phyloP scores from a whole-genome alignment of 2,329 filamentous ascomycete species.

The Aspergillus novoparasiticus region DNA sequence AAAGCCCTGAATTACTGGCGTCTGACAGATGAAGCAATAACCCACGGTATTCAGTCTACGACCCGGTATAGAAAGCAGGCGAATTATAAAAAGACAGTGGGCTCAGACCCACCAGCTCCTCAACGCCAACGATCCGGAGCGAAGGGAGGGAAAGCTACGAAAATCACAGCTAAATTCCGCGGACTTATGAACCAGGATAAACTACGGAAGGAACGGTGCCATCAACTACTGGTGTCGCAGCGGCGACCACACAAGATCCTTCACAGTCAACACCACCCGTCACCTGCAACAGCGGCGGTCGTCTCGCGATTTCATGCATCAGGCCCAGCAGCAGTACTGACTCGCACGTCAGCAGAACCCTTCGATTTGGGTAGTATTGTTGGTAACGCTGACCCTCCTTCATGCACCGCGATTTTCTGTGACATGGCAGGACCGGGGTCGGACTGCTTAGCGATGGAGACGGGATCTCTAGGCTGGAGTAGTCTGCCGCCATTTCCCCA shows the following conservation, averaged over 20 bases:
- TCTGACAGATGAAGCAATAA: constrained; percentile 69
- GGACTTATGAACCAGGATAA: constrained; percentile 29
- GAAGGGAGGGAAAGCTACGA: constrained; percentile 44
- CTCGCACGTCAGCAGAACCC: constrained; percentile 18
- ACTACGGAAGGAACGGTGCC: constrained; percentile 22
- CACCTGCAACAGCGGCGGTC: constrained; percentile 9
- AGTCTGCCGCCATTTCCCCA: constrained; percentile 17
- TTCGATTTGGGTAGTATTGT: constrained; percentile 30
- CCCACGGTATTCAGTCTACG: constrained; percentile 75
- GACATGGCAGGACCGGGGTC: constrained; percentile 25
- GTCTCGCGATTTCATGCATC: constrained; percentile 17
- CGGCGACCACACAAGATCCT: constrained; percentile 17
- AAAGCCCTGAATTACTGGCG: constrained; percentile 76
- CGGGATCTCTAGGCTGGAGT: constrained; percentile 24
- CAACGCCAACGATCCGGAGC: constrained; percentile 46
- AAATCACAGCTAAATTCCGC: constrained; percentile 36
- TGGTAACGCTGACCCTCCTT: constrained; percentile 30
- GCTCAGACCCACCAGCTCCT: constrained; percentile 40
- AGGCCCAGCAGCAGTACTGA: constrained; percentile 17
- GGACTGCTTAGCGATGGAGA: constrained; percentile 23
- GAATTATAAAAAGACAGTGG: constrained; percentile 41
- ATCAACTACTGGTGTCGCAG: constrained; percentile 18
- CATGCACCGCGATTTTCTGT: constrained; percentile 30
- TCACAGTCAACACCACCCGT: constrained; percentile 18
- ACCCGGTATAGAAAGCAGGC: constrained; percentile 70